phyloP scores from a whole-genome alignment of 2,329 filamentous ascomycete species.

The Arthrobotrys conoides region DNA sequence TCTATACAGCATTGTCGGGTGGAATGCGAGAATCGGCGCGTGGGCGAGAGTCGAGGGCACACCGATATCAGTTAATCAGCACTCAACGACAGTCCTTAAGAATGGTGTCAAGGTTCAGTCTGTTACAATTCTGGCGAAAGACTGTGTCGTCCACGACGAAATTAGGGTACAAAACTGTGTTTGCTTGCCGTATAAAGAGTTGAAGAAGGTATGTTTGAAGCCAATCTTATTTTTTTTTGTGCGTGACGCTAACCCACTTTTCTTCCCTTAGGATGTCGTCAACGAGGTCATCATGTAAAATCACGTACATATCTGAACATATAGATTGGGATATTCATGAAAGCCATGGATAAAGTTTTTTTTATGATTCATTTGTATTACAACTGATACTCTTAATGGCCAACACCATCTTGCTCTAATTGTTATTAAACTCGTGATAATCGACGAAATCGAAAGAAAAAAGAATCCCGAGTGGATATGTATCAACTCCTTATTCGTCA shows the following conservation, averaged over 20 bases:
- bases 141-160: slow-evolving; percentile 93
- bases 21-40: slow-evolving; percentile 95
- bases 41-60: slow-evolving; percentile 98
- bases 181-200: slow-evolving; percentile 96
- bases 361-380: slow-evolving; percentile 11
- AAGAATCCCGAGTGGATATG: background rate
- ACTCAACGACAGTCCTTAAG: slow-evolving; percentile 95
- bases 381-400: slow-evolving; percentile 4
- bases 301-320: background rate
- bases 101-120: slow-evolving; percentile 99
- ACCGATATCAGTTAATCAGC: slow-evolving; percentile 86
- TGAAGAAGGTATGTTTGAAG: slow-evolving; percentile 76
- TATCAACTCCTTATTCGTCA: background rate
- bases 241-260: background rate
- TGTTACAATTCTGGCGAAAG: slow-evolving; percentile 96
- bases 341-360: slow-evolving; percentile 9
- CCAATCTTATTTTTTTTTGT: slow-evolving; percentile 72
- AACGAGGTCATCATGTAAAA: slow-evolving; percentile 93
- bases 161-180: slow-evolving; percentile 97
- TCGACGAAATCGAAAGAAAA: background rate
- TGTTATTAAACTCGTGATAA: background rate
- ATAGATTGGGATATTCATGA: slow-evolving; percentile 9
- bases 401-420: background rate
- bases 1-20: slow-evolving; percentile 95
- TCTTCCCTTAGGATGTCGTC: slow-evolving; percentile 76